These are phyloP conservation scores for Pulveroboletus sp. DNA, from an alignment of 768 basidiomycete genomes.

Conservation along the genomic window DNA sequence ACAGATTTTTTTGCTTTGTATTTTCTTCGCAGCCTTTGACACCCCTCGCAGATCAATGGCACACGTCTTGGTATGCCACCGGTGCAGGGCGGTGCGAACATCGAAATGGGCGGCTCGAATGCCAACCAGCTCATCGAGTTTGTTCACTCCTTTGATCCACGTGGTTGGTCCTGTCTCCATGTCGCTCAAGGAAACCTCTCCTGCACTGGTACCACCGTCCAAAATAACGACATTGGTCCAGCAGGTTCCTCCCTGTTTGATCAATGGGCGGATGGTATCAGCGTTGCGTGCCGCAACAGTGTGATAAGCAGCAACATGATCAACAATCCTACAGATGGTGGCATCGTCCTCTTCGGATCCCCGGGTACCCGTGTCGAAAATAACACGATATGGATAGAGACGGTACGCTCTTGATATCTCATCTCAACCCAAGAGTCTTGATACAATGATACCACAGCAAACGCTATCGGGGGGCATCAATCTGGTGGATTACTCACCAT, in stretches of 20 bases:
- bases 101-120: conserved; percentile 80
- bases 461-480: conserved; percentile 76
- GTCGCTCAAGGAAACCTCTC: conserved; percentile 60
- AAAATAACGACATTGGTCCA: conserved; percentile 82
- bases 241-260: conserved; percentile 61
- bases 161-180: conserved; percentile 83
- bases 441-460: conserved; percentile 35
- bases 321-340: conserved; percentile 72
- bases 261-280: conserved; percentile 83
- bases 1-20: conserved; percentile 1
- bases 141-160: conserved; percentile 70
- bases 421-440: neutral
- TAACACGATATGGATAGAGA: conserved; percentile 70
- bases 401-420: conserved; percentile 37
- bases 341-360: conserved; percentile 72
- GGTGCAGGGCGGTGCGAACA: conserved; percentile 64
- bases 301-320: conserved; percentile 65
- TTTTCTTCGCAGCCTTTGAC: neutral
- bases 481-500: conserved; percentile 69
- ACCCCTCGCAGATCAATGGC: conserved; percentile 58
- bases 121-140: conserved; percentile 70
- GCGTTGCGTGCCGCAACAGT: conserved; percentile 60
- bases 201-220: conserved; percentile 61
- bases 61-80: conserved; percentile 52
- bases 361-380: conserved; percentile 71